These are phyloP conservation scores for Moesziomyces globuligerus DNA, from an alignment of 1,284 basidiomycete species.

Conservation along the genomic window DNA sequence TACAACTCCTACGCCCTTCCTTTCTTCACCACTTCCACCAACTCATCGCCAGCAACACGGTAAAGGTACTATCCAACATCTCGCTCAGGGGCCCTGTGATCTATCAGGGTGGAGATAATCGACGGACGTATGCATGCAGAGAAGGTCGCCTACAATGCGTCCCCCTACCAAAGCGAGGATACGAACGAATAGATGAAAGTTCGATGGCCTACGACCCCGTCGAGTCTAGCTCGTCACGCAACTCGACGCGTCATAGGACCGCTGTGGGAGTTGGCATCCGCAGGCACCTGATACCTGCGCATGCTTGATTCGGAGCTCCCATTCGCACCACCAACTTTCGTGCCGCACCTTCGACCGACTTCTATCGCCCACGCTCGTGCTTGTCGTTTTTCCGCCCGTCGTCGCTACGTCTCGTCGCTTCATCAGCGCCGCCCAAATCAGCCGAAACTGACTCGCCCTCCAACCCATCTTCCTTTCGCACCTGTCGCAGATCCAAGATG, in stretches of 20 bases:
- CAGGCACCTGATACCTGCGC: too few species aligned
- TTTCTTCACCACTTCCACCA: background rate
- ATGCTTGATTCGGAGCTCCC: background rate
- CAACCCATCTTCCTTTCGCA: background rate
- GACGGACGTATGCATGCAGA: too few species aligned
- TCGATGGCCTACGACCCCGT: too few species aligned
- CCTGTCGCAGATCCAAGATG: constrained; percentile 53
- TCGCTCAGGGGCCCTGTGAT: too few species aligned
- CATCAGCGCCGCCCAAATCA: background rate
- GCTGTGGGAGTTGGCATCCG: too few species aligned
- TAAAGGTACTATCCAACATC: background rate
- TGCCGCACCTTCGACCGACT: background rate
- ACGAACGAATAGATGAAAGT: too few species aligned
- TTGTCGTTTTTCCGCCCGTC: background rate
- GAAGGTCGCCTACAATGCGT: too few species aligned
- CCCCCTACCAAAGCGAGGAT: too few species aligned
- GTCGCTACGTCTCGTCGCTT: background rate
- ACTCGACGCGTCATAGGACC: too few species aligned
- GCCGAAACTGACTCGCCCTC: constrained; percentile 2
- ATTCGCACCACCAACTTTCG: background rate
- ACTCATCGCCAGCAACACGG: background rate
- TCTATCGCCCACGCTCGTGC: constrained; percentile 3
- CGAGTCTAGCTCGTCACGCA: too few species aligned
- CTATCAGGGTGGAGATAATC: too few species aligned
- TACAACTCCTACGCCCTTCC: background rate